Evolutionary conservation across 2,329 filamentous ascomycete genomes (phyloP), one percentile per base, ranked within the genome.

Genomic region (Aspergillus novofumigatus): DNA sequence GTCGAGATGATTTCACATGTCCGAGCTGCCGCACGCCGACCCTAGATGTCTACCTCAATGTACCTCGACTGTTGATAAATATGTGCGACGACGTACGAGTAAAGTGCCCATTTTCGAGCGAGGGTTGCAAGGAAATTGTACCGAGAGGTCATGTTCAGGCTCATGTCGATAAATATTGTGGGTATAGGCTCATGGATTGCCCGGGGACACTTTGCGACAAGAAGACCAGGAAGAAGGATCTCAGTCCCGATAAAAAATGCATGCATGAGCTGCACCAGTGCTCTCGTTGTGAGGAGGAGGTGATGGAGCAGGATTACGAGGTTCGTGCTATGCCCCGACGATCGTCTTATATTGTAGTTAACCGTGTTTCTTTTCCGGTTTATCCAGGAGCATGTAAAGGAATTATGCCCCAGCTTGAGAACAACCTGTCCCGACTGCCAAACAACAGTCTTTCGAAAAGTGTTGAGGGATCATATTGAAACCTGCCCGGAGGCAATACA

Each of bases 31-130:
- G 84, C 42, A 77, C 77, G 45, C 75, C 77, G 44, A 70, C 75
- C 20, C 64, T 63, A 51, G 69, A 70, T 14, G 65, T 71, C 26
- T 73, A 70, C 53, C 69, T 68, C 51, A 77, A 71, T 51, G 80
- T 83, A 32, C 83, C 82, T 54, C 80, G 81, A 65, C 77, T 86
- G 42, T 67, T 87, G 59, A 76, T 79, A 65, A 84, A 83, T 57
- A 86, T 87, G 77, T 80, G 85, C 58, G 82, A 86, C 62, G 85
- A 86, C 59, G 77, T 87, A 42, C 69, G 79, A 20, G 84, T 86
- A 55, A 80, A 78, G 58, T 87, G 85, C 66, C 84, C 84, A 0
- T 83, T 82, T 58, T 70, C 67, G n/a, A 69, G 70, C 23, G 76
- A 79, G 10, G 85, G 84, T 5, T 87, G 85, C 70, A 66, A 70